These are phyloP conservation scores for Benincasa hispida DNA, from an alignment of 306 rosid species.

Conservation along the genomic window DNA sequence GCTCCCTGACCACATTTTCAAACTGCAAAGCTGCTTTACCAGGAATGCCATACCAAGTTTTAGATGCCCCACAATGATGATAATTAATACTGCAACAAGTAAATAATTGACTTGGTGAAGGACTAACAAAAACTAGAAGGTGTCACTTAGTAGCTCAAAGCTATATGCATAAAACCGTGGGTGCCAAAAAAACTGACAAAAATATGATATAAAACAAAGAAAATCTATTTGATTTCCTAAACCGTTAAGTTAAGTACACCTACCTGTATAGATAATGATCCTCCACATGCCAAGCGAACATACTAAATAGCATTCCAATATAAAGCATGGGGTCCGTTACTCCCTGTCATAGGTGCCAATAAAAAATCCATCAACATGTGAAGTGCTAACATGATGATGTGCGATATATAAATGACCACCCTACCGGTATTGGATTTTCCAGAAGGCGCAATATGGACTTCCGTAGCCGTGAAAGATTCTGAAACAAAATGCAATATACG, in stretches of 20 bases:
- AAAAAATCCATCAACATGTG: slow-evolving; percentile 9
- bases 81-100: slow-evolving; percentile 76
- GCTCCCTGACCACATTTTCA: slow-evolving; percentile 85
- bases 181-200: background rate
- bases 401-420: background rate
- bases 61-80: slow-evolving; percentile 98
- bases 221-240: background rate
- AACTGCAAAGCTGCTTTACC: slow-evolving; percentile 85
- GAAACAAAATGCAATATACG: background rate
- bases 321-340: slow-evolving; percentile 98
- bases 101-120: slow-evolving; percentile 4
- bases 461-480: slow-evolving; percentile 5
- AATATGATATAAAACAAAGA: background rate
- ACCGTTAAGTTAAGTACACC: background rate
- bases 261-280: slow-evolving; percentile 98
- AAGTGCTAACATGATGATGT: background rate
- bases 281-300: slow-evolving; percentile 99
- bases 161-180: background rate
- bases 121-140: background rate
- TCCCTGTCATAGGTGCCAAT: slow-evolving; percentile 50
- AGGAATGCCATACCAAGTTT: slow-evolving; percentile 98
- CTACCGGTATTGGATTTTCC: slow-evolving; percentile 11
- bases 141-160: background rate
- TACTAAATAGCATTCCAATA: slow-evolving; percentile 92
- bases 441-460: slow-evolving; percentile 8